These are phyloP conservation scores for Agastache rugosa DNA, from an alignment of 257 asterid genomes.

Conservation along the genomic window DNA sequence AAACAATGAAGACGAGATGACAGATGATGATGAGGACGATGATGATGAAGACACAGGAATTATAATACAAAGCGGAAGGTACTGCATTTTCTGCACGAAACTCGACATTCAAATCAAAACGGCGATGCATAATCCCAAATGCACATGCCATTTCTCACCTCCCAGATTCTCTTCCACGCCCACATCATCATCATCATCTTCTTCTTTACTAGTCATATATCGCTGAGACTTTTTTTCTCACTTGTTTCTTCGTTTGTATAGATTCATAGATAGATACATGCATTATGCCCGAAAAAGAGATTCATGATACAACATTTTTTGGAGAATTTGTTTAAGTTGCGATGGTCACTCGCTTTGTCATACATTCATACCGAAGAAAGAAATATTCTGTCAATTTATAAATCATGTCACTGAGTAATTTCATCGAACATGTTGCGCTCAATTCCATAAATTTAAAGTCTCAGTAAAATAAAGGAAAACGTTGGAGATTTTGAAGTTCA, in stretches of 20 bases:
- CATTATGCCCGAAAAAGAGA: slow-evolving; percentile 18
- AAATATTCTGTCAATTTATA: slow-evolving; percentile 14
- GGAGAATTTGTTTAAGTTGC: slow-evolving; percentile 29
- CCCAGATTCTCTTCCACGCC: slow-evolving; percentile 50
- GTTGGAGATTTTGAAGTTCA: background rate
- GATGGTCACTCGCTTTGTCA: slow-evolving; percentile 29
- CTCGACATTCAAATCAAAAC: slow-evolving; percentile 52
- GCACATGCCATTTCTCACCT: slow-evolving; percentile 66
- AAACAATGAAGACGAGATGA: slow-evolving; percentile 41
- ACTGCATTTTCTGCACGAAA: slow-evolving; percentile 85
- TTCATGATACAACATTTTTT: slow-evolving; percentile 32
- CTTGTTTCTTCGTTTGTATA: slow-evolving; percentile 37
- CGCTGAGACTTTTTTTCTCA: slow-evolving; percentile 32
- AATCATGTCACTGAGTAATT: slow-evolving; percentile 33
- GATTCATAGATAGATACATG: slow-evolving; percentile 38
- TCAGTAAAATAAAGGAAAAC: background rate
- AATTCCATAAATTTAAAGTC: background rate
- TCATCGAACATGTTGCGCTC: slow-evolving; percentile 35
- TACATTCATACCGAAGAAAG: slow-evolving; percentile 3
- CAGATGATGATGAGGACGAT: slow-evolving; percentile 54
- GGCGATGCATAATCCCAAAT: slow-evolving; percentile 65
- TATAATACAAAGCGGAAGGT: slow-evolving; percentile 48
- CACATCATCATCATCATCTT: slow-evolving; percentile 53
- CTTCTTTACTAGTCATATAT: slow-evolving; percentile 54
- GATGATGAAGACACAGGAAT: slow-evolving; percentile 42